Conservation (phyloP, 1,284 basidiomycete genomes). For the Naganishia albida region DNA sequence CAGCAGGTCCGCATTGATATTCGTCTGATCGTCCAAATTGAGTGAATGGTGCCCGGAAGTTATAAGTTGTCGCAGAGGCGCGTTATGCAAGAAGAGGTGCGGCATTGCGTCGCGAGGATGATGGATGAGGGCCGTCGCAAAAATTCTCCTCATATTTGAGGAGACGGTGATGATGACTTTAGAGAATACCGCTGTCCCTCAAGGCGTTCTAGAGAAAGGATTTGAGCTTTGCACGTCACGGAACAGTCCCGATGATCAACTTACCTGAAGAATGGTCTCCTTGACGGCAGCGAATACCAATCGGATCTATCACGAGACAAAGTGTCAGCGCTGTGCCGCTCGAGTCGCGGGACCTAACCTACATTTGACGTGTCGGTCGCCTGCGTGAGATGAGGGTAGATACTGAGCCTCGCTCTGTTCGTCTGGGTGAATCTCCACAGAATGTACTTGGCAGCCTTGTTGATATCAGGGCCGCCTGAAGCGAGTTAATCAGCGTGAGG, state of each 20-base stretch:
- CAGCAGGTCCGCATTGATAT: too few relatives aligned
- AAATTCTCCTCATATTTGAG: too few relatives aligned
- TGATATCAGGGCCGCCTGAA: slow-evolving; percentile 81
- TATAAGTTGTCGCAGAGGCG: too few relatives aligned
- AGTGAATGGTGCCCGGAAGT: too few relatives aligned
- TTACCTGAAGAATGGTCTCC: slow-evolving; percentile 83
- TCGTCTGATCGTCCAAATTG: too few relatives aligned
- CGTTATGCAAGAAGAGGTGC: too few relatives aligned
- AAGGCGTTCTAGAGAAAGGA: slow-evolving; percentile 45
- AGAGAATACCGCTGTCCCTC: slow-evolving; percentile 53
- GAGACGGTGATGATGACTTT: slow-evolving; percentile 9
- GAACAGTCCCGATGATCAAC: neutral
- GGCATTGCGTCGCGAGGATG: too few relatives aligned
- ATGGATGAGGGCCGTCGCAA: too few relatives aligned
- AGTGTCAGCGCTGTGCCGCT: neutral
- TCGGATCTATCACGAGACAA: slow-evolving; percentile 58
- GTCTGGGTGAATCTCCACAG: slow-evolving; percentile 96
- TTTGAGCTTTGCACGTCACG: neutral
- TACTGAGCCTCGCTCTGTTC: slow-evolving; percentile 80
- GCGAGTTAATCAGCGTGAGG: neutral
- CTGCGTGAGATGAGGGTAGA: slow-evolving; percentile 80
- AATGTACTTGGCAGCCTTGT: slow-evolving; percentile 97
- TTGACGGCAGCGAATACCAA: slow-evolving; percentile 96
- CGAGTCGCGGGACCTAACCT: slow-evolving; percentile 44
- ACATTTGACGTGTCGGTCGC: slow-evolving; percentile 67